Evolutionary conservation across 352 stramenopile genomes (phyloP), one percentile per base, ranked within the genome.

Genomic region (Blastocystis sp.): DNA sequence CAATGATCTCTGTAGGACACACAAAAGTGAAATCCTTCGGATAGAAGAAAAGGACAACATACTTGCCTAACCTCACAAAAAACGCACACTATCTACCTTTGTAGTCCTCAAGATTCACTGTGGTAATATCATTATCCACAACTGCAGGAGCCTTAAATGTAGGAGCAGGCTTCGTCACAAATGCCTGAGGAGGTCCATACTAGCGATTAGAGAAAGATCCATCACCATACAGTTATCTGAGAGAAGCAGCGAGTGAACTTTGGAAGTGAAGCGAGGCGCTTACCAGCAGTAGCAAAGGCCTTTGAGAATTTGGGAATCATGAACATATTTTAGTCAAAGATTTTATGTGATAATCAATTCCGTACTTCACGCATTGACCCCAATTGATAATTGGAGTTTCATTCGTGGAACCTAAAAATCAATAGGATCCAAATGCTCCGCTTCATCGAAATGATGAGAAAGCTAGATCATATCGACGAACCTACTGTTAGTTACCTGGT

Each of bases 31-130:
- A 96, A 91, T 96, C 94, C 82, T 95, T 91, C 68, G 94, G 94
- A 91, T 96, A 96, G 90, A 96, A 97, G 93, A 96, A 96, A 23
- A 97, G 93, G 76, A 96, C 94, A 43, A 96, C 92, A 87, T 94
- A 97, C 90, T 97, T 94, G 80, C 94, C 94, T 63, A 26, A 4
- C 26, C n/a, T 11, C 20, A 50, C 34, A 7, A 50, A 63, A 54
- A 29, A 20, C 13, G 3, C 20, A 59, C 13, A n/a, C 29, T 34
- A 8, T n/a, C 41, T 47, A 90, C 80, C 64, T 64, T 92, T 93
- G 92, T 95, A 97, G 88, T 97, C 93, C 18, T 91, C 91, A 9
- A 96, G 91, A 82, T 91, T 94, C 45, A 97, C 79, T 47, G 91
- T 92, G 91, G 94, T 94, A 91, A 96, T 96, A 87, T 95, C 91